A percentile compares a stretch with the other conserved stretches of the same genome.
phyloP scores from a whole-genome alignment of 495 filamentous ascomycete species.

The Hypoxylon intermedium region DNA sequence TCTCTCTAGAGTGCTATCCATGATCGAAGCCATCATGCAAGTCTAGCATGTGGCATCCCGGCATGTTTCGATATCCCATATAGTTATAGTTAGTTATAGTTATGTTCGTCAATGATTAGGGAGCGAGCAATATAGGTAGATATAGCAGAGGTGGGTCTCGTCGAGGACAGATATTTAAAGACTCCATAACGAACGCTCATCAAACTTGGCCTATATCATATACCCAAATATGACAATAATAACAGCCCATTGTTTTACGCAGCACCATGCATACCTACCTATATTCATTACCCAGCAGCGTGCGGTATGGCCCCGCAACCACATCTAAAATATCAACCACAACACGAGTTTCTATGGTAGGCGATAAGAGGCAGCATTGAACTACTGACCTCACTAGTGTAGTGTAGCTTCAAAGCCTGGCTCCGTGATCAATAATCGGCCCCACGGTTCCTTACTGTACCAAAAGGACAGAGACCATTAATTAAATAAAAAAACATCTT shows the following conservation, averaged over 20 bases:
- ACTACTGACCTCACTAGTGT: too few species aligned
- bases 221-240: background rate
- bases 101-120: slow-evolving; percentile 10
- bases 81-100: slow-evolving; percentile 18
- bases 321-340: too few species aligned
- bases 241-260: too few species aligned
- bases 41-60: slow-evolving; percentile 35
- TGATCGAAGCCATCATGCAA: slow-evolving; percentile 27
- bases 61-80: too few species aligned
- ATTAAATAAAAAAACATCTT: too few species aligned
- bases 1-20: too few species aligned
- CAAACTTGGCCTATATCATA: slow-evolving; percentile 29
- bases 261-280: too few species aligned
- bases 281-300: too few species aligned
- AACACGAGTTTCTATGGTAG: background rate
- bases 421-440: slow-evolving; percentile 16
- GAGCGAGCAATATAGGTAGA: slow-evolving; percentile 26
- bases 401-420: background rate
- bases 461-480: too few species aligned
- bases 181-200: slow-evolving; percentile 10
- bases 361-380: too few species aligned
- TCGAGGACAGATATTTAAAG: slow-evolving; percentile 23
- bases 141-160: slow-evolving; percentile 16
- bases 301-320: background rate
- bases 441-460: slow-evolving; percentile 29